phyloP scores from a whole-genome alignment of 164 flowering plant genomes.

The Stephania japonica region DNA sequence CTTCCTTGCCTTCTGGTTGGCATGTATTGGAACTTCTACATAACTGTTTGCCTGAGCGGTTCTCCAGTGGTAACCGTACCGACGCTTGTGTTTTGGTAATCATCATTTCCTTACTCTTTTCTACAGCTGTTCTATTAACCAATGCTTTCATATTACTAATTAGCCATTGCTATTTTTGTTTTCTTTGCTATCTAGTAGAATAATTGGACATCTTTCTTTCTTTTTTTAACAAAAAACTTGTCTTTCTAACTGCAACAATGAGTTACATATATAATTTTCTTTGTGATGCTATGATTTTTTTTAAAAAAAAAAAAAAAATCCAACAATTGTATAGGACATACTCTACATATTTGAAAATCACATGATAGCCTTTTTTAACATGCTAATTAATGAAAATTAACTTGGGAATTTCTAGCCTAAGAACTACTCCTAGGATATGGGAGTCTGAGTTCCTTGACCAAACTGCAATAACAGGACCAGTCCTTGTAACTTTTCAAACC shows the following conservation, averaged over 20 bases:
- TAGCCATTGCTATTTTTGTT: too few relatives aligned
- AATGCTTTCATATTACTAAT: background rate
- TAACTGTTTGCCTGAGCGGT: conserved; percentile 78
- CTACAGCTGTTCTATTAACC: conserved; percentile 5
- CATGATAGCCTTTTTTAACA: background rate
- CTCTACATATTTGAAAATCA: background rate
- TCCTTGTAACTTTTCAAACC: too few relatives aligned
- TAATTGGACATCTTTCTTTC: background rate
- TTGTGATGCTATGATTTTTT: too few relatives aligned
- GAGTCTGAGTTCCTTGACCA: background rate
- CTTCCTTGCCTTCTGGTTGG: conserved; percentile 58
- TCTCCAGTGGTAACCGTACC: conserved; percentile 54
- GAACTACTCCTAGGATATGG: background rate
- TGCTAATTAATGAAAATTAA: background rate
- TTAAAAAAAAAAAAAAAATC: background rate
- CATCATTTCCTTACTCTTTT: background rate
- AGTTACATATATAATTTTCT: too few relatives aligned
- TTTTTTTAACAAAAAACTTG: too few relatives aligned
- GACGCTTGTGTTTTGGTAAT: conserved; percentile 82
- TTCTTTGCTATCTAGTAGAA: background rate
- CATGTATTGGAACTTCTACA: conserved; percentile 54
- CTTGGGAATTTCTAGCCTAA: background rate
- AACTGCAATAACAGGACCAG: background rate
- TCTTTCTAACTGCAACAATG: too few relatives aligned
- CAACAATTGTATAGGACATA: background rate